Evolutionary conservation across 225 moss, liverwort and hornwort species (phyloP), one percentile per base, ranked within the genome.

Genomic region (Marchantia polymorpha): DNA sequence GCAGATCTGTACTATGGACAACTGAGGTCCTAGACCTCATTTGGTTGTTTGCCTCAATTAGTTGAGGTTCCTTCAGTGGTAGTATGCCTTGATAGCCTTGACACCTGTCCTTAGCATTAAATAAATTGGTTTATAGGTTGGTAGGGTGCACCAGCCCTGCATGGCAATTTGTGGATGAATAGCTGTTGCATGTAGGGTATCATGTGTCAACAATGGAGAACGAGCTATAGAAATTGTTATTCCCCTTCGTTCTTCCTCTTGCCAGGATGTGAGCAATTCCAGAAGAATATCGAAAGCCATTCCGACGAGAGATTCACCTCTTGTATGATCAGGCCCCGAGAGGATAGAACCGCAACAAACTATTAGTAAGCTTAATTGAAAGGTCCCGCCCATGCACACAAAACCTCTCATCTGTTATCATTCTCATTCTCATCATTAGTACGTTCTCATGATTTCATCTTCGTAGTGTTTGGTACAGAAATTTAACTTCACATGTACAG

Each of bases 21-120:
- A 19, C 27, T 74, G 26, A 75, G 52, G 56, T 75, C 31, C 74
- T 58, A 30, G 27, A 16, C 55, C 17, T 75, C 31, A 29, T 25
- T 25, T 55, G 53, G 73, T 13, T 26, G 74, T 74, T 74, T 53
- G 74, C 74, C n/a, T n/a, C n/a, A n/a, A n/a, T n/a, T n/a, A n/a
- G n/a, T n/a, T n/a, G n/a, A n/a, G n/a, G n/a, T n/a, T n/a, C n/a
- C n/a, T n/a, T n/a, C n/a, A n/a, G n/a, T 55, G 53, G 73, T 13
- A 14, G 74, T 74, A 55, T 53, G 74, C 74, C 55, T n/a, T 14
- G 22, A 19, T n/a, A 54, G 74, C 53, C 55, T n/a, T n/a, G 7
- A 55, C 72, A 52, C 49, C 11, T 23, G 9, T 27, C 74, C 56
- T 58, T 16, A 31, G 55, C 55, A 29, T 29, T 55, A 23, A 75